phyloP scores from a whole-genome alignment of 106 monocot species.

The Acorus gramineus region DNA sequence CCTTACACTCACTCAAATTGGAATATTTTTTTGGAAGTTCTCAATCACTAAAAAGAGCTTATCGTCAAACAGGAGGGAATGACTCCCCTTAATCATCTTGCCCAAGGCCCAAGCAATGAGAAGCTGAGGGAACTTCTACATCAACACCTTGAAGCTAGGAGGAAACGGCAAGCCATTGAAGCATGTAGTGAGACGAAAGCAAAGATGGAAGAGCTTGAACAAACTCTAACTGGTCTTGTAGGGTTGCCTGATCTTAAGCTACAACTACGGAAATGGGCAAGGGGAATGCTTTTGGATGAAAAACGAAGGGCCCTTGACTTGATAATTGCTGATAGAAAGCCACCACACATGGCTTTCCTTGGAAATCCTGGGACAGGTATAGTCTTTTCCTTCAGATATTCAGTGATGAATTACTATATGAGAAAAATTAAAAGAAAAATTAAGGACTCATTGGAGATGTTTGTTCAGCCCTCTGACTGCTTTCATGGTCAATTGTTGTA shows the following conservation, averaged over 20 bases:
- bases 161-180: constrained; percentile 48
- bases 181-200: constrained; percentile 44
- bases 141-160: constrained; percentile 53
- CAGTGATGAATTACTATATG: no score
- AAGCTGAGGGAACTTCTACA: constrained; percentile 49
- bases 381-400: no score
- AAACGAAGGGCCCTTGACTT: constrained; percentile 76
- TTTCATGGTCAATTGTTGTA: no score
- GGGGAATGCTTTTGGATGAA: constrained; percentile 93
- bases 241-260: constrained; percentile 65
- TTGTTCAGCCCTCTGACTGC: no score
- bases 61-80: constrained; percentile 36
- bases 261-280: constrained; percentile 79
- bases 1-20: no score
- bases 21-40: no score
- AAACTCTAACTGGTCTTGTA: constrained; percentile 58
- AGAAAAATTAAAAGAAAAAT: no score
- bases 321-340: constrained; percentile 47
- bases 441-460: no score
- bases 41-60: no score
- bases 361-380: constrained; percentile 94
- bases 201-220: constrained; percentile 74
- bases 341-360: constrained; percentile 96
- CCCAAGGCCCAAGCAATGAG: constrained; percentile 22
- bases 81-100: constrained; percentile 68